Conservation (phyloP, 768 basidiomycete genomes). For the Trametes cinnabarina region DNA sequence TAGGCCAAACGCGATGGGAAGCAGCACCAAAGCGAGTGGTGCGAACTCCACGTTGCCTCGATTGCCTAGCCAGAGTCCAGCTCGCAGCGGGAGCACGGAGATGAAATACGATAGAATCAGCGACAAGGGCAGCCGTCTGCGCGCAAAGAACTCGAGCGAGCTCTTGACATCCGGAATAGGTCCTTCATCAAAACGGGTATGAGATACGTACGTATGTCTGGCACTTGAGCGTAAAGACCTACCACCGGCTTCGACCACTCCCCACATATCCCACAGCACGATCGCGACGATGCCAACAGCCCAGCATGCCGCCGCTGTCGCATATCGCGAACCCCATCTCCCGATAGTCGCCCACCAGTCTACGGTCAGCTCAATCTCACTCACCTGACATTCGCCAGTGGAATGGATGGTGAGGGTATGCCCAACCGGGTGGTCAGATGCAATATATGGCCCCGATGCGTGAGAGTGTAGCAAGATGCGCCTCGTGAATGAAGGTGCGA, state of each 20-base stretch:
- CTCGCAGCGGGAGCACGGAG: slow-evolving; percentile 57
- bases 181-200: slow-evolving; percentile 27
- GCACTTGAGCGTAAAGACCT: slow-evolving; percentile 5
- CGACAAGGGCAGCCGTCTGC: slow-evolving; percentile 40
- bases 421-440: slow-evolving; percentile 33
- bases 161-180: slow-evolving; percentile 47
- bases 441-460: slow-evolving; percentile 61
- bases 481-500: slow-evolving; percentile 33
- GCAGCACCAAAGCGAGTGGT: slow-evolving; percentile 52
- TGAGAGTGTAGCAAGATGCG: slow-evolving; percentile 67
- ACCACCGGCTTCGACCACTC: slow-evolving; percentile 27
- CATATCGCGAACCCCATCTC: slow-evolving; percentile 70
- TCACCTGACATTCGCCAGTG: slow-evolving; percentile 51
- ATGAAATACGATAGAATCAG: slow-evolving; percentile 42
- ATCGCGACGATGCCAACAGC: slow-evolving; percentile 65
- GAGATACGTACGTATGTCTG: background rate
- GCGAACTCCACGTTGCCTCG: slow-evolving; percentile 47
- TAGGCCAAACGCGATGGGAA: slow-evolving; percentile 62
- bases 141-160: slow-evolving; percentile 46
- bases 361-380: slow-evolving; percentile 49
- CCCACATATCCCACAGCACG: slow-evolving; percentile 54
- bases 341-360: slow-evolving; percentile 75
- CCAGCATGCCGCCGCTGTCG: slow-evolving; percentile 71
- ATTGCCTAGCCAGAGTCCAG: slow-evolving; percentile 59
- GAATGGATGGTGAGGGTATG: slow-evolving; percentile 60